Conservation (phyloP, 352 stramenopile species). For the Phytopythium kandeliae region DNA sequence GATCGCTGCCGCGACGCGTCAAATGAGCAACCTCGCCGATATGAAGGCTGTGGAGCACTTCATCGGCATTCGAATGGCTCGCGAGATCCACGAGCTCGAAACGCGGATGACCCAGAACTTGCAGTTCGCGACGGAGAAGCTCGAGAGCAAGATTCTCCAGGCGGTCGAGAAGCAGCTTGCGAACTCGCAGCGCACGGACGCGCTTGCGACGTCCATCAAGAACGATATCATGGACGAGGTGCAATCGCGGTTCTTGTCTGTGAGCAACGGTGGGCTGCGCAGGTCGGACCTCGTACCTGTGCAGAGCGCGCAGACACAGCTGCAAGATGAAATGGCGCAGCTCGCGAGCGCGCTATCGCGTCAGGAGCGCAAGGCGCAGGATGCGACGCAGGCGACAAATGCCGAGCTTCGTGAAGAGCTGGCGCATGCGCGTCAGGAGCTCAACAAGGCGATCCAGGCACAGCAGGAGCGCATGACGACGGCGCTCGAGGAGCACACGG, state of each 20-base stretch:
- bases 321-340: constrained; percentile 57
- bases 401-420: constrained; percentile 51
- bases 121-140: constrained; percentile 54
- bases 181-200: constrained; percentile 43
- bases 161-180: constrained; percentile 41
- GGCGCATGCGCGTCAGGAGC: constrained; percentile 39
- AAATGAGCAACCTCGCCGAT: constrained; percentile 45
- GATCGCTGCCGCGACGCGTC: constrained; percentile 41
- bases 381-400: constrained; percentile 35
- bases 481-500: constrained; percentile 55
- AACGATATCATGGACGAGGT: constrained; percentile 54
- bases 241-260: constrained; percentile 19
- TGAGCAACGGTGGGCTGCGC: constrained; percentile 36
- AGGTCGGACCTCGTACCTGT: constrained; percentile 45
- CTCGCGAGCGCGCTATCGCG: constrained; percentile 47
- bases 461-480: constrained; percentile 36
- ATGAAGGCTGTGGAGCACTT: constrained; percentile 63
- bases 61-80: constrained; percentile 54
- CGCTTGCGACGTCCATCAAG: constrained; percentile 38
- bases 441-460: constrained; percentile 45
- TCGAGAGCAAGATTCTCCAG: constrained; percentile 57
- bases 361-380: constrained; percentile 58
- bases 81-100: constrained; percentile 71
- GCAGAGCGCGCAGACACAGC: constrained; percentile 52
- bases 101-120: constrained; percentile 51